These are phyloP conservation scores for Lactifluus volemus DNA, from an alignment of 768 basidiomycete species.

Conservation along the genomic window DNA sequence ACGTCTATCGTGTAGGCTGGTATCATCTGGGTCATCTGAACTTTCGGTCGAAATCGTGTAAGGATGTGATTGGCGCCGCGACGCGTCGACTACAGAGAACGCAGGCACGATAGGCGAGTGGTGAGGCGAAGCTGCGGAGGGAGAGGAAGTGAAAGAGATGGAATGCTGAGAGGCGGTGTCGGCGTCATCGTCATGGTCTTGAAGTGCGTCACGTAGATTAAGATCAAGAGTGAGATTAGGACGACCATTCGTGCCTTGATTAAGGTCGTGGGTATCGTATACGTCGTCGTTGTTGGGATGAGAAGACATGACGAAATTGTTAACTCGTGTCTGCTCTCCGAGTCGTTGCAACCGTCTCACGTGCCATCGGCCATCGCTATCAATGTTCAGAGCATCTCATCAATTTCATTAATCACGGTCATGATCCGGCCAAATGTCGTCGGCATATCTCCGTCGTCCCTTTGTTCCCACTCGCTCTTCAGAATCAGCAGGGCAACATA, in stretches of 20 bases:
- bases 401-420: not conserved
- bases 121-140: slow-evolving; percentile 48
- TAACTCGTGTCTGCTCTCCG: not conserved
- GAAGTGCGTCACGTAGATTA: slow-evolving; percentile 20
- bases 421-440: slow-evolving; percentile 11
- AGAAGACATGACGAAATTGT: slow-evolving; percentile 4
- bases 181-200: slow-evolving; percentile 44
- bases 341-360: not conserved
- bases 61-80: slow-evolving; percentile 35
- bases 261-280: slow-evolving; percentile 1
- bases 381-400: not conserved
- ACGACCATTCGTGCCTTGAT: not conserved
- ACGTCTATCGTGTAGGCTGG: slow-evolving; percentile 6
- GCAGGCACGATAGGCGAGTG: slow-evolving; percentile 26
- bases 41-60: slow-evolving; percentile 29
- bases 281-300: slow-evolving; percentile 8
- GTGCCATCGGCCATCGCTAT: too few relatives aligned
- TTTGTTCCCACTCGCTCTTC: not conserved
- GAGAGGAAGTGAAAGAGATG: slow-evolving; percentile 57
- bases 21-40: slow-evolving; percentile 10
- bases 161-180: slow-evolving; percentile 78
- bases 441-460: not conserved
- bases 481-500: not conserved
- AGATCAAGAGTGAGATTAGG: not conserved
- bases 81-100: slow-evolving; percentile 3